Evolutionary conservation across 31 red algal genomes (phyloP), one percentile per base, ranked within the genome.

Genomic region (Odonthalia washingtoniensis): DNA sequence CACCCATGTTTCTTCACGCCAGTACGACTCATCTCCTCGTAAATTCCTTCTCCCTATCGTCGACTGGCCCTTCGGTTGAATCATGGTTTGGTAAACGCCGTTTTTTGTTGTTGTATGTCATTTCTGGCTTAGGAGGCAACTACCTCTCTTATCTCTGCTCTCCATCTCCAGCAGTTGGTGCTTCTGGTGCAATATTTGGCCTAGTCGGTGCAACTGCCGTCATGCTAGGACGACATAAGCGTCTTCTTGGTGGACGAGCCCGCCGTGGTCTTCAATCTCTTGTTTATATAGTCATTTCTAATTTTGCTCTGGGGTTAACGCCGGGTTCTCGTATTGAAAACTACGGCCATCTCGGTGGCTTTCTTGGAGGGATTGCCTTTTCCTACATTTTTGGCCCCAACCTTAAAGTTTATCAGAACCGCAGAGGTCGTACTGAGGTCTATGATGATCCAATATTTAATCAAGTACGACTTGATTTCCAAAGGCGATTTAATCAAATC

Each of bases 1-100:
- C 97, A 5, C 91, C 97, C 31, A 95, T 98, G 78, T 98, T 98
- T 83, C 74, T 98, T 43, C 97, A 98, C 74, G 97, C 90, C 21
- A 91, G 83, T 41, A 38, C 81, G 18, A 78, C 82, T 16, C 97
- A 98, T 70, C 83, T 98, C 26, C 39, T 91, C 17, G 81, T 96
- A 31, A 98, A 98, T 67, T 84, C 78, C 9, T 94, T 91, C 42
- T 93, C 89, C 18, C 74, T 96, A 28, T 73, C 88, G 64, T 94
- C 90, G 6, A 90, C 95, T 3, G 97, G 97, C 12, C 94, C 97
- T 27, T 78, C 87, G 24, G 94, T 96, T 0, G 97, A 98, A 74
- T 84, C 85, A 1, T 90, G 85, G 85, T 96, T 95, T 91, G 97
- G 97, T 46, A 88, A 90, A 64, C 32, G 40, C 35, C 87, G 97